Evolutionary conservation across 164 flowering plant species (phyloP).

Genomic region (Brasenia schreberi): DNA sequence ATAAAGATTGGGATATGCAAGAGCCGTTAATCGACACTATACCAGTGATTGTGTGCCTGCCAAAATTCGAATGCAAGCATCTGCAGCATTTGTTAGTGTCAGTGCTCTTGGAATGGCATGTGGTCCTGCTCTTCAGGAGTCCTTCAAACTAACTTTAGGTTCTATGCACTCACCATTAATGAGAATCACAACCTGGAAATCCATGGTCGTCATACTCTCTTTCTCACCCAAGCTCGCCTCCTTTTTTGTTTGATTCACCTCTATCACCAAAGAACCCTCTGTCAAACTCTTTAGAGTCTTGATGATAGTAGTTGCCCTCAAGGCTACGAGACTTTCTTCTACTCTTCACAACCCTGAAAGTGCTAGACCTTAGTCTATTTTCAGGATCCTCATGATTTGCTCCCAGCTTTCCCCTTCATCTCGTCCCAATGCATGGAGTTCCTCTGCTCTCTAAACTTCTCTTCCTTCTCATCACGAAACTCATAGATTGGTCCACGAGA

Average conservation of each 20-base stretch:
- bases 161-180: slow-evolving; percentile 33
- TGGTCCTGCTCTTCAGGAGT: slow-evolving; percentile 47
- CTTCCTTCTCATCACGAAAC: slow-evolving; percentile 35
- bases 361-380: no score
- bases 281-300: slow-evolving; percentile 33
- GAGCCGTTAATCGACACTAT: slow-evolving; percentile 50
- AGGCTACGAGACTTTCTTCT: slow-evolving; percentile 48
- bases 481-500: slow-evolving; percentile 12
- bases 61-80: slow-evolving; percentile 42
- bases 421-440: slow-evolving; percentile 20
- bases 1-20: slow-evolving; percentile 47
- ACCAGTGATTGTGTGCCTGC: slow-evolving; percentile 51
- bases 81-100: slow-evolving; percentile 57
- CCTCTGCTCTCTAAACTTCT: slow-evolving; percentile 36
- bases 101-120: slow-evolving; percentile 56
- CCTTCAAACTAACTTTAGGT: slow-evolving; percentile 29
- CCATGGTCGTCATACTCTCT: no score
- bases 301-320: slow-evolving; percentile 48
- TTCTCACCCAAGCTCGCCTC: slow-evolving; percentile 11
- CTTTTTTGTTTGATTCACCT: slow-evolving; percentile 47
- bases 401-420: slow-evolving; percentile 40
- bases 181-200: neutral
- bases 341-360: slow-evolving; percentile 27
- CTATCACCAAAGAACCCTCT: slow-evolving; percentile 11
- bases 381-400: slow-evolving; percentile 32